Conservation (phyloP, 192 early-diverging fungal species). For the Coemansia asiatica region DNA sequence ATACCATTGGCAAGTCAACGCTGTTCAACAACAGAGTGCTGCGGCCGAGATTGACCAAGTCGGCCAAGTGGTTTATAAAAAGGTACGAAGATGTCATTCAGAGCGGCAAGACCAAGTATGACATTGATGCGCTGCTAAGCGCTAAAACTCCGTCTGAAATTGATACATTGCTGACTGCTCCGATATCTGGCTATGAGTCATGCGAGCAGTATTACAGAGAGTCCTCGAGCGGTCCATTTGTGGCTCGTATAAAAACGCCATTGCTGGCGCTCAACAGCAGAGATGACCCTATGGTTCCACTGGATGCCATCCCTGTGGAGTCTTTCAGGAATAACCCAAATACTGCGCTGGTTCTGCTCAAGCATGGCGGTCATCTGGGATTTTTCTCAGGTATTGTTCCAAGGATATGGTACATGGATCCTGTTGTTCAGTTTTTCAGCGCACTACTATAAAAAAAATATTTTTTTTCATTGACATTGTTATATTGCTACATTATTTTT, state of each 20-base stretch:
- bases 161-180: constrained; percentile 7
- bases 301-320: constrained; percentile 13
- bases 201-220: constrained; percentile 9
- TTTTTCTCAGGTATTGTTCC: constrained; percentile 16
- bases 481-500: no score
- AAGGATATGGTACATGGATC: constrained; percentile 20
- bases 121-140: constrained; percentile 7
- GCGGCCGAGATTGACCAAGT: not conserved
- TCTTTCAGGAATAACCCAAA: constrained; percentile 9
- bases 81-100: constrained; percentile 9
- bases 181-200: constrained; percentile 1
- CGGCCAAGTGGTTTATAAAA: constrained; percentile 1
- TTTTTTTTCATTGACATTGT: not conserved
- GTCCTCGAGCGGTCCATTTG: constrained; percentile 2
- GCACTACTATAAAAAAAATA: not conserved
- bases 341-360: constrained; percentile 10
- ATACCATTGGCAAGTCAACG: constrained; percentile 2
- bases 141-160: constrained; percentile 5
- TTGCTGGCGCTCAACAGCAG: constrained; percentile 18
- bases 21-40: constrained; percentile 15
- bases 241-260: not conserved
- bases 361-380: constrained; percentile 14
- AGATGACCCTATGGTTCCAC: constrained; percentile 17
- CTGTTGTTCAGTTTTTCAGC: constrained; percentile 6
- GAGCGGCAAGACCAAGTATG: not conserved